Evolutionary conservation across 768 basidiomycete genomes (phyloP).

Genomic region (Holtermanniella nyarrowii): DNA sequence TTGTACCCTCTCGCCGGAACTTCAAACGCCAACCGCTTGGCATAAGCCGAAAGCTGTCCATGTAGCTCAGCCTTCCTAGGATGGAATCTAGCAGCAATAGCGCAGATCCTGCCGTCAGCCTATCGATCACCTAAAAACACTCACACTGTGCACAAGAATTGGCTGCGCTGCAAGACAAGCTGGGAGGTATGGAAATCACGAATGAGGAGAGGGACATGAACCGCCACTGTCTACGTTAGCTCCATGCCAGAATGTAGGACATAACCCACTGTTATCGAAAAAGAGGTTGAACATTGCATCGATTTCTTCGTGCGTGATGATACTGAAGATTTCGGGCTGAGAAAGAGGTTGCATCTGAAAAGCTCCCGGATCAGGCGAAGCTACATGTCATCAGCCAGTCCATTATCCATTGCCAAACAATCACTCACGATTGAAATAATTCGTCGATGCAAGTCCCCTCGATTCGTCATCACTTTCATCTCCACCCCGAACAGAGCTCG

Average conservation of each 20-base stretch:
- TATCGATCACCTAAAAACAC: conserved; percentile 44
- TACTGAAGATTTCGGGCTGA: conserved; percentile 86
- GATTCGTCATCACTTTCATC: conserved; percentile 17
- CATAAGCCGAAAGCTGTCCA: conserved; percentile 53
- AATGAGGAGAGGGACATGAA: conserved; percentile 69
- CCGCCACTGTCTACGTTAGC: conserved; percentile 54
- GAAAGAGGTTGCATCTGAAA: conserved; percentile 3
- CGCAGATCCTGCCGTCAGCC: conserved; percentile 57
- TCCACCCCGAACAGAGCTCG: conserved; percentile 41
- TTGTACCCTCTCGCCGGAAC: conserved; percentile 41
- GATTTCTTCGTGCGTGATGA: conserved; percentile 79
- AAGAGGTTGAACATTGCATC: conserved; percentile 75
- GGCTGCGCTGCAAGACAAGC: conserved; percentile 84
- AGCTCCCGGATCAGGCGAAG: conserved; percentile 61
- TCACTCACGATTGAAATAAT: conserved; percentile 77
- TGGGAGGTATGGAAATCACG: conserved; percentile 86
- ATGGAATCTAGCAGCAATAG: conserved; percentile 89
- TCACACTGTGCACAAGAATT: conserved; percentile 79
- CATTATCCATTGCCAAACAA: too few species aligned
- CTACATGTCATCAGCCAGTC: conserved; percentile 5
- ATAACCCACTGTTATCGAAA: conserved; percentile 32
- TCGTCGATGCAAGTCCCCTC: conserved; percentile 63
- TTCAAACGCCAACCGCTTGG: conserved; percentile 73
- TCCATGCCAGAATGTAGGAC: conserved; percentile 52
- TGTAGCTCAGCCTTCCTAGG: conserved; percentile 70